Evolutionary conservation across 2,329 filamentous ascomycete species (phyloP).

Genomic region (Ophidiomyces ophidiicola): DNA sequence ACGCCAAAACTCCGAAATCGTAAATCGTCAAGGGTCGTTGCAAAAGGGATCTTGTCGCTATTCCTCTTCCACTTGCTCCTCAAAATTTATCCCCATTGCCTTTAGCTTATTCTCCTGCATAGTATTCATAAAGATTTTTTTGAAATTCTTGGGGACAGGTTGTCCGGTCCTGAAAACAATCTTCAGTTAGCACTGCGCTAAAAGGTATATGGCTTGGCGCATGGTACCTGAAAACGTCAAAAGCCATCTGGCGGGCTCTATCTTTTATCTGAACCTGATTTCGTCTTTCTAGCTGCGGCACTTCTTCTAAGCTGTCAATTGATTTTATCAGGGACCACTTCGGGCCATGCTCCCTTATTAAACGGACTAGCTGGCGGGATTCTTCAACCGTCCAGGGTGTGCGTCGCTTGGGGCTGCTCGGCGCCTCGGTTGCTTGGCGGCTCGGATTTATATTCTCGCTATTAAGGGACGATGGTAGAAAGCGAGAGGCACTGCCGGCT

Average conservation of each 20-base stretch:
- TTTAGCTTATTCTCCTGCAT: constrained; percentile 7
- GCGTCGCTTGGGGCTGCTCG: not conserved
- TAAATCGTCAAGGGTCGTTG: too few species aligned
- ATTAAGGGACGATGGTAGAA: too few species aligned
- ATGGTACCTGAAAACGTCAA: constrained; percentile 4
- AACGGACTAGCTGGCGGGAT: constrained; percentile 34
- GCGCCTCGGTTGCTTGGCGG: constrained; percentile 11
- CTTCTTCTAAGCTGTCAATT: constrained; percentile 22
- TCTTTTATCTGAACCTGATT: constrained; percentile 45
- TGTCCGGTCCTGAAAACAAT: constrained; percentile 1
- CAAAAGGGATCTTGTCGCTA: too few species aligned
- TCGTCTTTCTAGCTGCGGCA: constrained; percentile 28
- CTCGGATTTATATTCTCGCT: too few species aligned
- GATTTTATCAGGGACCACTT: constrained; percentile 38
- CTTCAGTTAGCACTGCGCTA: constrained; percentile 23
- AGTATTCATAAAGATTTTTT: constrained; percentile 30
- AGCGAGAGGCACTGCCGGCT: not conserved
- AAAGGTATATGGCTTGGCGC: constrained; percentile 1
- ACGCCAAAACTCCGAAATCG: too few species aligned
- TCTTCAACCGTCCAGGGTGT: constrained; percentile 31
- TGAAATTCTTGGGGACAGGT: constrained; percentile 34
- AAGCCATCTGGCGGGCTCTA: constrained; percentile 42
- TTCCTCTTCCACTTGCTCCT: not conserved
- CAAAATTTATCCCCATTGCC: constrained; percentile 8
- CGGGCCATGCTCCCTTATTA: constrained; percentile 38